Conservation (phyloP, 495 filamentous ascomycete genomes). For the Tuber umbilicatum region DNA sequence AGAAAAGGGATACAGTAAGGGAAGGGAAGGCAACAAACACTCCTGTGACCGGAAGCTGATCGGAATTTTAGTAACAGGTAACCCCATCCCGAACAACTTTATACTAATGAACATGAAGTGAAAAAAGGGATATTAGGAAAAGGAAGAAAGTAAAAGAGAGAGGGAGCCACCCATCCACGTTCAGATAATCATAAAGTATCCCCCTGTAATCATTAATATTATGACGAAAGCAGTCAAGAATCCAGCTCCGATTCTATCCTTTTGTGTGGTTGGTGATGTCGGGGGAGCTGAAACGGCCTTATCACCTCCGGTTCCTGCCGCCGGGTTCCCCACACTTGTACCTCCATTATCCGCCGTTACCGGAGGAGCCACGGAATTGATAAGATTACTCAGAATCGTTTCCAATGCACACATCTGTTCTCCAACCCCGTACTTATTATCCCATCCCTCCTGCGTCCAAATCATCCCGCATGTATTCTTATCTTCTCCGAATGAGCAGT, state of each 20-base stretch:
- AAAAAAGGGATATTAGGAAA: conserved; percentile 11
- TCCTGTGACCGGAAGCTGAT: conserved; percentile 4
- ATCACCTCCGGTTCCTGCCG: conserved; percentile 49
- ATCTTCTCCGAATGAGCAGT: conserved; percentile 58
- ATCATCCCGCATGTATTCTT: conserved; percentile 58
- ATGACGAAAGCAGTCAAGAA: conserved; percentile 44
- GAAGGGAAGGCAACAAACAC: conserved; percentile 22
- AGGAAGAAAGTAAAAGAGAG: not conserved
- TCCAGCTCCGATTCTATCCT: conserved; percentile 44
- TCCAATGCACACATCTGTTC: conserved; percentile 57
- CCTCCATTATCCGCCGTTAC: conserved; percentile 54
- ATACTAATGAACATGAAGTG: conserved; percentile 30
- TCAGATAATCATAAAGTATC: conserved; percentile 44
- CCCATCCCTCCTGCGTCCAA: conserved; percentile 54
- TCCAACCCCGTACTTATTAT: conserved; percentile 54
- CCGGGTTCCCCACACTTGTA: conserved; percentile 57
- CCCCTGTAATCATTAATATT: conserved; percentile 36
- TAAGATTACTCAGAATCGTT: conserved; percentile 53
- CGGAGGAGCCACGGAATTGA: conserved; percentile 47
- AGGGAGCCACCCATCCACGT: not conserved
- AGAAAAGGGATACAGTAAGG: not conserved
- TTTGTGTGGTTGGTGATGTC: conserved; percentile 30
- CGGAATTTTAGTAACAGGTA: conserved; percentile 6
- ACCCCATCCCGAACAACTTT: conserved; percentile 21
- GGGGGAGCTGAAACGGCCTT: not conserved